Evolutionary conservation across 2,329 filamentous ascomycete species (phyloP).

Genomic region (Lecanicillium sp.): DNA sequence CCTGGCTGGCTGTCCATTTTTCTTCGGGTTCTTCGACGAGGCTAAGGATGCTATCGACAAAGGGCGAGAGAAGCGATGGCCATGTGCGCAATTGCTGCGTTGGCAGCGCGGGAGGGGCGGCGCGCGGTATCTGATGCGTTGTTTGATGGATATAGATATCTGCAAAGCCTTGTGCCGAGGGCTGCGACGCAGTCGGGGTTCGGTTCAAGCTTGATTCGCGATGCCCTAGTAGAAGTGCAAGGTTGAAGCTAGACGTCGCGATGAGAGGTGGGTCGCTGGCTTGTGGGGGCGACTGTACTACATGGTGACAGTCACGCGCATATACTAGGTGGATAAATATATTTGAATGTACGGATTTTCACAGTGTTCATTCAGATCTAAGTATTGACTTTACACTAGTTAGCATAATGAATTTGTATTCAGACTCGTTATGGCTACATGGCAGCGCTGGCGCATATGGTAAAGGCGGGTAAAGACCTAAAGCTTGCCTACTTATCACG

Average conservation of each 20-base stretch:
- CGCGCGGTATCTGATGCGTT: neutral
- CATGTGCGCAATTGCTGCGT: constrained; percentile 8
- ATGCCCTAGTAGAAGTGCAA: neutral
- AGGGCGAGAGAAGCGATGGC: neutral
- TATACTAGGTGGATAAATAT: too few species aligned
- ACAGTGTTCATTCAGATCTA: too few species aligned
- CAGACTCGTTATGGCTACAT: too few species aligned
- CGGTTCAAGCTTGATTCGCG: neutral
- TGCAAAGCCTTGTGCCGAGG: neutral
- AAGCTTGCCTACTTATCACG: too few species aligned
- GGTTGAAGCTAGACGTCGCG: neutral
- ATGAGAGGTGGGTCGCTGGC: neutral
- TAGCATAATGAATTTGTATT: too few species aligned
- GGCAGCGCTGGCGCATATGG: neutral
- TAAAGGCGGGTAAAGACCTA: too few species aligned
- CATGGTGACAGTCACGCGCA: too few species aligned
- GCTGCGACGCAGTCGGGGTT: too few species aligned
- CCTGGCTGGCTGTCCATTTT: constrained; percentile 2
- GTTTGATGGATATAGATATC: neutral
- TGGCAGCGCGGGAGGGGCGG: neutral
- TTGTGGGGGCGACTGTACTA: too few species aligned
- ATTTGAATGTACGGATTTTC: too few species aligned
- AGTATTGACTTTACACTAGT: too few species aligned
- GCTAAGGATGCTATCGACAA: neutral
- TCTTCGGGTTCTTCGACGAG: too few species aligned